phyloP scores from a whole-genome alignment of 192 early-diverging fungal genomes.

The Podila minutissima region DNA sequence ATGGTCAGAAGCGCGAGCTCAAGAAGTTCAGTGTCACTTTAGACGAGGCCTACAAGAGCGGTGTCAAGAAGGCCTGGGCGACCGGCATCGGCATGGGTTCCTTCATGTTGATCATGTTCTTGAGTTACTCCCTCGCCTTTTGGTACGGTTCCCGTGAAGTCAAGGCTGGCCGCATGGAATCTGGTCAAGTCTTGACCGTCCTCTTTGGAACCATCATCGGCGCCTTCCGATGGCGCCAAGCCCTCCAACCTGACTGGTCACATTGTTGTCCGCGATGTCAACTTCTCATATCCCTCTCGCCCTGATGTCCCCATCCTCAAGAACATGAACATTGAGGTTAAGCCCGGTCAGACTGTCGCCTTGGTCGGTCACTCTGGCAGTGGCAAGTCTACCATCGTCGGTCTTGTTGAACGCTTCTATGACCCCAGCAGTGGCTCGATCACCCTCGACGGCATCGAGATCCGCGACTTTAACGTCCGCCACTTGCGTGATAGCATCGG shows the following conservation, averaged over 20 bases:
- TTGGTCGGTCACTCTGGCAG: slow-evolving; percentile 89
- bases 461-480: slow-evolving; percentile 81
- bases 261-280: slow-evolving; percentile 79
- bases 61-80: slow-evolving; percentile 67
- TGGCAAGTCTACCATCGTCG: slow-evolving; percentile 81
- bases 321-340: slow-evolving; percentile 75
- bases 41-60: slow-evolving; percentile 68
- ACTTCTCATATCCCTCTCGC: slow-evolving; percentile 86
- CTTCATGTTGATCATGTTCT: slow-evolving; percentile 82
- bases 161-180: slow-evolving; percentile 55
- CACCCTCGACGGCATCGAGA: slow-evolving; percentile 77
- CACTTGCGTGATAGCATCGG: slow-evolving; percentile 92
- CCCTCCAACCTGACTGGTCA: slow-evolving; percentile 71
- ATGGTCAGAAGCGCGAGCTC: slow-evolving; percentile 76
- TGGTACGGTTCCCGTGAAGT: slow-evolving; percentile 84
- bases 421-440: slow-evolving; percentile 73
- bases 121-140: slow-evolving; percentile 82
- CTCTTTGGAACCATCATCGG: slow-evolving; percentile 87
- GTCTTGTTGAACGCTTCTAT: slow-evolving; percentile 82
- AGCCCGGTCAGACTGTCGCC: slow-evolving; percentile 83
- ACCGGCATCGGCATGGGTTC: slow-evolving; percentile 74
- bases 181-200: slow-evolving; percentile 70
- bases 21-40: slow-evolving; percentile 53
- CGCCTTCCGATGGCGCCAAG: slow-evolving; percentile 56
- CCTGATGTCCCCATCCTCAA: slow-evolving; percentile 83